phyloP scores from a whole-genome alignment of 2,329 filamentous ascomycete species.

The Aureobasidium uvarum region DNA sequence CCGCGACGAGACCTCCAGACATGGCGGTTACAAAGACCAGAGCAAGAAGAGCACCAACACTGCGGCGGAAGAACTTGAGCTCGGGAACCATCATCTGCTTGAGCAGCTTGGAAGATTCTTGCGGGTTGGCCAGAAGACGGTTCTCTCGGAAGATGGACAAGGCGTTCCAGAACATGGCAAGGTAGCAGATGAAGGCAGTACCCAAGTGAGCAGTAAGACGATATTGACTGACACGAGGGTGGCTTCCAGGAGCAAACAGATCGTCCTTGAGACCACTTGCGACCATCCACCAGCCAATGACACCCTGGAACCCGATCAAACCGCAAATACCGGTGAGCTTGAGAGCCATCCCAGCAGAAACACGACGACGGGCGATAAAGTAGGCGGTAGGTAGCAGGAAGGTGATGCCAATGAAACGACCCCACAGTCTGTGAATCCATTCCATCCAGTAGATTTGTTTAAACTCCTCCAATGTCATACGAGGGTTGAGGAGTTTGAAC shows the following conservation, averaged over 20 bases:
- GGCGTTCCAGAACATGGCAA: constrained; percentile 89
- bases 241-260: constrained; percentile 83
- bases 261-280: constrained; percentile 95
- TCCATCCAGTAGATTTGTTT: constrained; percentile 99
- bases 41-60: constrained; percentile 65
- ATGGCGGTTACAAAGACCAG: constrained; percentile 88
- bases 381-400: constrained; percentile 87
- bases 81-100: constrained; percentile 62
- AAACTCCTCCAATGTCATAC: constrained; percentile 91
- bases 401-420: constrained; percentile 82
- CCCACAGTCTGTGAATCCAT: constrained; percentile 95
- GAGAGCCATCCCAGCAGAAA: constrained; percentile 72
- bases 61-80: constrained; percentile 71
- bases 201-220: constrained; percentile 84
- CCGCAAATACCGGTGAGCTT: constrained; percentile 79
- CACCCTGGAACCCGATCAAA: constrained; percentile 90
- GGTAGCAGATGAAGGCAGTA: constrained; percentile 88
- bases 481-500: constrained; percentile 85
- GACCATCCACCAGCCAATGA: constrained; percentile 99
- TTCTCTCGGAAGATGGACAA: constrained; percentile 78
- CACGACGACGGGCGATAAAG: constrained; percentile 76
- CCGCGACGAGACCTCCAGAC: constrained; percentile 90
- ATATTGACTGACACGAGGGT: constrained; percentile 93
- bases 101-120: constrained; percentile 55
- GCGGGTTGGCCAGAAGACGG: constrained; percentile 66